Evolutionary conservation across 352 stramenopile species (phyloP).

Genomic region (Globisporangium splendens): DNA sequence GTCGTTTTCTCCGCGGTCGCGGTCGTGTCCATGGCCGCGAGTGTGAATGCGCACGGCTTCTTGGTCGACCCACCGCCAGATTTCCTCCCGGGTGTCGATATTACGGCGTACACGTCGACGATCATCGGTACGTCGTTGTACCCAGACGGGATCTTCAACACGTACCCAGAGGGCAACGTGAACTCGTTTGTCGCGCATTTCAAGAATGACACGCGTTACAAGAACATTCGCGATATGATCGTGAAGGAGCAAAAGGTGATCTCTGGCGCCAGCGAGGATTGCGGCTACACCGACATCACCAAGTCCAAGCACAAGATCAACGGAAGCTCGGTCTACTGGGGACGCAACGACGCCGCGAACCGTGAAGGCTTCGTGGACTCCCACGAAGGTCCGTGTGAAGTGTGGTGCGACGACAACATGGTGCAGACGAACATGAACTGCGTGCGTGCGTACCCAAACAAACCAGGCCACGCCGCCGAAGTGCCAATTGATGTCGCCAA

Average conservation of each 20-base stretch:
- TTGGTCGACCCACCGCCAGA: slow-evolving; percentile 5
- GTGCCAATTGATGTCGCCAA: slow-evolving; percentile 31
- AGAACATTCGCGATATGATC: slow-evolving; percentile 9
- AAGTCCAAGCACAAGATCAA: slow-evolving; percentile 24
- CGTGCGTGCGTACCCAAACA: slow-evolving; percentile 26
- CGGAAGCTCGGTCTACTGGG: slow-evolving; percentile 28
- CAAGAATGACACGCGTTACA: slow-evolving; percentile 9
- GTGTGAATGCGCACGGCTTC: slow-evolving; percentile 6
- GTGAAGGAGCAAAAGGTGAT: slow-evolving; percentile 6
- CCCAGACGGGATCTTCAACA: slow-evolving; percentile 7
- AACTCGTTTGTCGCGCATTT: slow-evolving; percentile 12
- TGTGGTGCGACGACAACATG: slow-evolving; percentile 39
- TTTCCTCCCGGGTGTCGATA: slow-evolving; percentile 5
- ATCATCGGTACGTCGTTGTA: slow-evolving; percentile 8
- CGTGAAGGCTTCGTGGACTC: slow-evolving; percentile 31
- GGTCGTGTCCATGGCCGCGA: background rate
- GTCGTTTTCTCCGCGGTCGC: background rate
- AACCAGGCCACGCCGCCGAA: slow-evolving; percentile 17
- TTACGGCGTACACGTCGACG: slow-evolving; percentile 8
- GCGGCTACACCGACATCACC: slow-evolving; percentile 19
- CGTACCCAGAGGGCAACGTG: slow-evolving; percentile 9
- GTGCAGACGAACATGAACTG: slow-evolving; percentile 42
- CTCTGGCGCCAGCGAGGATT: background rate
- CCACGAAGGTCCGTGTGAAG: slow-evolving; percentile 42
- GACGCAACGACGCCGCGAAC: slow-evolving; percentile 15